Base-by-base conservation (phyloP, 495 filamentous ascomycete genomes). In the Aspergillus ellipticus region DNA sequence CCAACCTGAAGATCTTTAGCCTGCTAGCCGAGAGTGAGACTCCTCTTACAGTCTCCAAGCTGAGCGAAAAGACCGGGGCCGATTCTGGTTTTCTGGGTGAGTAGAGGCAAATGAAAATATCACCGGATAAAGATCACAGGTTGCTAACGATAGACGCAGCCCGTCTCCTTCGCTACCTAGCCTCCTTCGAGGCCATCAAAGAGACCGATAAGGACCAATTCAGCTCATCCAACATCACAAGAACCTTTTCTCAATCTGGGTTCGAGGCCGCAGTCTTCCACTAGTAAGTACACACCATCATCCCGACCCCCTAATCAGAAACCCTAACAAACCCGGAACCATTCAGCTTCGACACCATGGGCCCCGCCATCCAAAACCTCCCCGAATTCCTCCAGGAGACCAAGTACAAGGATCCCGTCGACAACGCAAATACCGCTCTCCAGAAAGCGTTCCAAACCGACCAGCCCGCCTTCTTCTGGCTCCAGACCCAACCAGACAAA, bases 361-460 rank as follows among this genome's bases (percentile, higher is more conserved):
- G 57, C 21, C 68, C 66, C 2, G 48, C 57, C 10, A 45, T 70
- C 16, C 66, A 64, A 49, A 66, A 56, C 3, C 57, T 74, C 19
- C 76, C 75, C 3, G 56, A 62, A 0, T 79, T 74, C 56, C 71
- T 82, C 22, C 58, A 55, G 13, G 60, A 70, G 37, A 77, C 55
- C 3, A 60, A 61, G 4, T 81, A 79, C 53, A 55, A 65, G 47
- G 71, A 77, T 37, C 61, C 73, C n/a, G 67, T 56, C 15, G 65
- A 68, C 46, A 59, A 54, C 22, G 62, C 49, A 1, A 43, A 76
- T 15, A 76, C 69, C 0, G 66, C 70, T 10, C 73, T 74, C 50
- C 78, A 75, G 46, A 67, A 68, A 47, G 74, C 66, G 24, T 69
- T 70, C 55, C 62, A 76, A 9, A 82, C 77, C 1, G 57, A 71